phyloP scores from a whole-genome alignment of 2,329 filamentous ascomycete species.

The Zymoseptoria passerinii region DNA sequence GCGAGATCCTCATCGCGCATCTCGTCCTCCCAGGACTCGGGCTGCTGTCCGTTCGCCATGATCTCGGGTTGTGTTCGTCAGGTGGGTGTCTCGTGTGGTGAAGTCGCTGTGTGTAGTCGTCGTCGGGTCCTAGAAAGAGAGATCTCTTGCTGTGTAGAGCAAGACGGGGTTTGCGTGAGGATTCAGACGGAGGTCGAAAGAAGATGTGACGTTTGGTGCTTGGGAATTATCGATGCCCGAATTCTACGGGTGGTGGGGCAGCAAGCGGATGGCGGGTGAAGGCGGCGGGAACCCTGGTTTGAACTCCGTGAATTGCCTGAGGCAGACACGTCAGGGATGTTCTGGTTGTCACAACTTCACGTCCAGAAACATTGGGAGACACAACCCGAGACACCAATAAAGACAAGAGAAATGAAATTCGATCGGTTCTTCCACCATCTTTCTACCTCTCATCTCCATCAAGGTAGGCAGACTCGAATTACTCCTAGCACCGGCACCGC shows the following conservation, averaged over 20 bases:
- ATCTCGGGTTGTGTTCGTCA: neutral
- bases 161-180: neutral
- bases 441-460: neutral
- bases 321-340: no score
- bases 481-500: neutral
- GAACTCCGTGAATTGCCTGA: neutral
- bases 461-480: neutral
- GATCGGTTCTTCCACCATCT: neutral
- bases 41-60: conserved; percentile 23
- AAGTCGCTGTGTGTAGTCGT: neutral
- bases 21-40: conserved; percentile 69
- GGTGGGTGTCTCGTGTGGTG: neutral
- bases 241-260: neutral
- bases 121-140: neutral
- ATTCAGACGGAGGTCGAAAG: no score
- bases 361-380: neutral
- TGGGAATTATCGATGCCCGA: neutral
- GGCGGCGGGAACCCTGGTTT: neutral
- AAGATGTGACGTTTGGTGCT: neutral
- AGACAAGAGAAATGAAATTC: neutral
- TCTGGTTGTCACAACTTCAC: neutral
- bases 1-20: conserved; percentile 31
- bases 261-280: neutral
- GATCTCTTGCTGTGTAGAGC: neutral
- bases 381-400: neutral